Evolutionary conservation across 2,329 filamentous ascomycete species (phyloP).

Genomic region (Pseudogymnoascus sp.): DNA sequence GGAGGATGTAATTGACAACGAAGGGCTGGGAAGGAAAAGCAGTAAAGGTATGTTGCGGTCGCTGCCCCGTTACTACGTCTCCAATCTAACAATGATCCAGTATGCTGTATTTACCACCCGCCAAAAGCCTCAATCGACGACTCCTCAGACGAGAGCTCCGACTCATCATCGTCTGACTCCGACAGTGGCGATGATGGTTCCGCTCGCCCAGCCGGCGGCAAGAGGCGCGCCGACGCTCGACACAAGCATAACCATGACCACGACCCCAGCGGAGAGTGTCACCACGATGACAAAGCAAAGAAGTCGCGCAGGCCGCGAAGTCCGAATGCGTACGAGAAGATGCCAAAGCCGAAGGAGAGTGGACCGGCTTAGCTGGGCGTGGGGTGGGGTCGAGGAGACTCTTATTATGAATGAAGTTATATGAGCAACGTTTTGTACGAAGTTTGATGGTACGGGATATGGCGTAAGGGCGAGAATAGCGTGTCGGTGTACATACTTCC

Average conservation of each 20-base stretch:
- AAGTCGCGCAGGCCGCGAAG: slow-evolving; percentile 48
- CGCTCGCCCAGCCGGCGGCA: slow-evolving; percentile 31
- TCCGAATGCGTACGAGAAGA: slow-evolving; percentile 76
- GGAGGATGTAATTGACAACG: slow-evolving; percentile 89
- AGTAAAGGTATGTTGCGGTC: slow-evolving; percentile 66
- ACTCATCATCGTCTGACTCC: slow-evolving; percentile 42
- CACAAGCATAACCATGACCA: slow-evolving; percentile 37
- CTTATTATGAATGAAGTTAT: background rate
- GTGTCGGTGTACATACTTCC: background rate
- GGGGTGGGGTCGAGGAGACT: background rate
- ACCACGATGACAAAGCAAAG: slow-evolving; percentile 33
- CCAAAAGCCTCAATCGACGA: slow-evolving; percentile 76
- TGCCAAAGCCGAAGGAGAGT: slow-evolving; percentile 49
- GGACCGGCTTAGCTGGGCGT: background rate
- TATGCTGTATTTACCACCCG: slow-evolving; percentile 98
- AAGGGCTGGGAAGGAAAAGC: slow-evolving; percentile 86
- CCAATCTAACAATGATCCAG: slow-evolving; percentile 38
- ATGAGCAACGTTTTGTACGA: slow-evolving; percentile 5
- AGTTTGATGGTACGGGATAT: background rate
- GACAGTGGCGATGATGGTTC: slow-evolving; percentile 46
- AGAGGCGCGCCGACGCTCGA: slow-evolving; percentile 23
- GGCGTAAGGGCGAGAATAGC: background rate
- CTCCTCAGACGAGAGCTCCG: slow-evolving; percentile 57
- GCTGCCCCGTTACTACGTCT: background rate
- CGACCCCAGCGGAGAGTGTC: slow-evolving; percentile 31